phyloP scores from a whole-genome alignment of 2,329 filamentous ascomycete genomes.

The Alternaria brassicicola region DNA sequence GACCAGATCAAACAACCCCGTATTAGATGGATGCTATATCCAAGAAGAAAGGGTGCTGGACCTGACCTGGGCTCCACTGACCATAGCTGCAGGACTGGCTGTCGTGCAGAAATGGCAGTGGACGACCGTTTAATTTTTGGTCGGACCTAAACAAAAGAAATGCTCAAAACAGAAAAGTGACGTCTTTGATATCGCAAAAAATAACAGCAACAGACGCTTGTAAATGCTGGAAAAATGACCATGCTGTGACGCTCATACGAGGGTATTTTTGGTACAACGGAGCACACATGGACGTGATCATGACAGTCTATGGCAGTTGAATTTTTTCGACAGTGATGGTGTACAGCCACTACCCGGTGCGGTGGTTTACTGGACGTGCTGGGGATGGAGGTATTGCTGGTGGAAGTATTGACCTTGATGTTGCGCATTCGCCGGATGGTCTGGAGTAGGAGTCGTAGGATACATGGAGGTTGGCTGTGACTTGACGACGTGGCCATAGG shows the following conservation, averaged over 20 bases:
- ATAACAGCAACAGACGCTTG: slow-evolving; percentile 44
- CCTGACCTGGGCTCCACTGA: slow-evolving; percentile 24
- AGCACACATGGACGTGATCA: slow-evolving; percentile 18
- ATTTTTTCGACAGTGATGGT: slow-evolving; percentile 24
- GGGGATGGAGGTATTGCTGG: slow-evolving; percentile 44
- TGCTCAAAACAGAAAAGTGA: slow-evolving; percentile 38
- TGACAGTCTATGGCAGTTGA: slow-evolving; percentile 18
- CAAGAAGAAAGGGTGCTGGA: slow-evolving; percentile 25
- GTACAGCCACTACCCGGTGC: slow-evolving; percentile 21
- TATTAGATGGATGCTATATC: slow-evolving; percentile 44
- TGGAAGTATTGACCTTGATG: slow-evolving; percentile 46
- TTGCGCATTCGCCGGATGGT: slow-evolving; percentile 38
- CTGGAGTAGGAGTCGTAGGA: slow-evolving; percentile 48
- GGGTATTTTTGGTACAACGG: slow-evolving; percentile 48
- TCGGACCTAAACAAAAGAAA: slow-evolving; percentile 44
- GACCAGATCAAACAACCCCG: slow-evolving; percentile 30
- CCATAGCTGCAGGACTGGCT: slow-evolving; percentile 12
- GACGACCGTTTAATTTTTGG: slow-evolving; percentile 31
- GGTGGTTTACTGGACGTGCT: slow-evolving; percentile 39
- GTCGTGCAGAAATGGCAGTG: slow-evolving; percentile 13
- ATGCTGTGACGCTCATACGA: slow-evolving; percentile 51
- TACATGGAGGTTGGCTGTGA: slow-evolving; percentile 37
- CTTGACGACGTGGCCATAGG: slow-evolving; percentile 38
- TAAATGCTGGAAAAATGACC: slow-evolving; percentile 46
- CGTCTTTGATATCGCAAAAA: slow-evolving; percentile 44